These are phyloP conservation scores for Fistulinella prunicolor DNA, from an alignment of 768 basidiomycete species.

Conservation along the genomic window DNA sequence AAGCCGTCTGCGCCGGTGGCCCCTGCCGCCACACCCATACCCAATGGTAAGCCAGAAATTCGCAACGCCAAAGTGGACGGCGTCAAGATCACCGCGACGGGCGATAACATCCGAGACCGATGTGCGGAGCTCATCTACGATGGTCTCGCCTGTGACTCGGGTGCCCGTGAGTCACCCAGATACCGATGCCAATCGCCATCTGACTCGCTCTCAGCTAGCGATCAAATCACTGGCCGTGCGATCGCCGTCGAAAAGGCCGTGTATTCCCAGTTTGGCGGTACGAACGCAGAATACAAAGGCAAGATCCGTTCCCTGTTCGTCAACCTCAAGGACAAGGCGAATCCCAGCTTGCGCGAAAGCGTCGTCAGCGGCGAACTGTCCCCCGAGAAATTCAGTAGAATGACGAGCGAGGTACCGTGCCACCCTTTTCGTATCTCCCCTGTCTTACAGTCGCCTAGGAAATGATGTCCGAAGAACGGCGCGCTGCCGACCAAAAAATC, in stretches of 20 bases:
- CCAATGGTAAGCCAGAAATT: conserved; percentile 34
- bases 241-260: conserved; percentile 71
- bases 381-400: conserved; percentile 66
- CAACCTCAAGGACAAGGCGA: conserved; percentile 94
- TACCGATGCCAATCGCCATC: neutral
- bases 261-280: conserved; percentile 40
- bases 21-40: conserved; percentile 33
- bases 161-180: conserved; percentile 65
- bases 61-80: conserved; percentile 74
- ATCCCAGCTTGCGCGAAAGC: conserved; percentile 80
- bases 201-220: conserved; percentile 48
- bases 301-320: conserved; percentile 89
- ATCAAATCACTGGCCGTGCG: conserved; percentile 65
- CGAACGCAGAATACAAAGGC: conserved; percentile 54
- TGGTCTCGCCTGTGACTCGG: conserved; percentile 81
- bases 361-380: conserved; percentile 80
- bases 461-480: conserved; percentile 93
- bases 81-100: conserved; percentile 50
- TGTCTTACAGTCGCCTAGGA: conserved; percentile 49
- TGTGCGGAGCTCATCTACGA: conserved; percentile 91
- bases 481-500: conserved; percentile 79
- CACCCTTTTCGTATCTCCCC: neutral
- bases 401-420: conserved; percentile 68
- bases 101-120: conserved; percentile 79
- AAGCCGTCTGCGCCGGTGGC: conserved; percentile 37